Conservation (phyloP, 441 rosid species). For the Populus hybrid region DNA sequence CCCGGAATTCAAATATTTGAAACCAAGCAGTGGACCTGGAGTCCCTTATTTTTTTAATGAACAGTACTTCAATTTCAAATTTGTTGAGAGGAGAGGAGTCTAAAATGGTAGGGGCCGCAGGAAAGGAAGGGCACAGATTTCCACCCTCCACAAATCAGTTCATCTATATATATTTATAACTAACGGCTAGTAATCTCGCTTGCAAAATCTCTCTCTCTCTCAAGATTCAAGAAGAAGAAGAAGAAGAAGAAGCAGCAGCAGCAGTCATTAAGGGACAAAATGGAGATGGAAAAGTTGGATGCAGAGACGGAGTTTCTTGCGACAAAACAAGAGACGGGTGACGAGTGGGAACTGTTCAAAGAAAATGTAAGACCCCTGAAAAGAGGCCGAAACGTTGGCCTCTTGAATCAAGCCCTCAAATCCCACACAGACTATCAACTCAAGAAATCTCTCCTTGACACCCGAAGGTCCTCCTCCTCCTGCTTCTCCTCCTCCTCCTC, state of each 20-base stretch:
- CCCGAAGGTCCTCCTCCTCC: constrained; percentile 47
- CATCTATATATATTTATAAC: neutral
- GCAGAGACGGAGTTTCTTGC: constrained; percentile 77
- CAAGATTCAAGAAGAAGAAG: constrained; percentile 3
- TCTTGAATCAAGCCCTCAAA: constrained; percentile 71
- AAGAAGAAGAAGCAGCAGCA: neutral
- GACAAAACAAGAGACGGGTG: constrained; percentile 62
- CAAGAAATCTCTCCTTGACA: constrained; percentile 55
- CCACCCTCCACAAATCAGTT: neutral
- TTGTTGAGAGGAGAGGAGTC: neutral
- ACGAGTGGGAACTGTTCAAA: constrained; percentile 91
- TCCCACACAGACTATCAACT: constrained; percentile 49
- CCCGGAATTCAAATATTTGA: no score
- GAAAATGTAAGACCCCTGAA: constrained; percentile 85
- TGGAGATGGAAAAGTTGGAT: constrained; percentile 42
- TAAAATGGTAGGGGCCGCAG: constrained; percentile 1
- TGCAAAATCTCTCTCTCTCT: constrained; percentile 12
- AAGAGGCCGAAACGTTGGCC: constrained; percentile 73
- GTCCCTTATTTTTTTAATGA: neutral
- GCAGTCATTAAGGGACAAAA: constrained; percentile 33
- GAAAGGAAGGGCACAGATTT: neutral
- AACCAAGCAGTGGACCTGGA: no score
- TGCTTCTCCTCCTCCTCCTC: neutral
- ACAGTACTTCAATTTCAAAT: neutral
- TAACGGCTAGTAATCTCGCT: constrained; percentile 14